Evolutionary conservation across 73 alveolate species (phyloP).

Genomic region (Tetrahymena malaccensis): DNA sequence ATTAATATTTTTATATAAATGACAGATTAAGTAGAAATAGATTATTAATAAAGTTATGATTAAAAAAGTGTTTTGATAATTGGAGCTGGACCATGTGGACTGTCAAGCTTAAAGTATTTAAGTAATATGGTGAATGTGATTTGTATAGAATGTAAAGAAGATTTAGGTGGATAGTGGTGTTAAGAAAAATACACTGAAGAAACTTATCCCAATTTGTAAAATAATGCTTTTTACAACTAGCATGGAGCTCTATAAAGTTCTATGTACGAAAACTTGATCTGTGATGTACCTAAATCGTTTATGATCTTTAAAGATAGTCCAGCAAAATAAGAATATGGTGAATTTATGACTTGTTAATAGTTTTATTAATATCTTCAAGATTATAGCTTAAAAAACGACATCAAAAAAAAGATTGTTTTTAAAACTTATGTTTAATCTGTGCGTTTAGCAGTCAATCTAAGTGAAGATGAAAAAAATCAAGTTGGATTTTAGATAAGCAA

Average conservation of each 20-base stretch:
- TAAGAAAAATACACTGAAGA: not conserved
- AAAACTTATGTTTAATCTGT: not conserved
- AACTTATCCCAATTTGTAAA: not conserved
- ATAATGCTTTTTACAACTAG: not conserved
- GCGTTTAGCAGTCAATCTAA: not conserved
- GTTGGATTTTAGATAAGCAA: not conserved
- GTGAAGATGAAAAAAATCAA: not conserved
- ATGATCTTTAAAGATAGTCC: not conserved
- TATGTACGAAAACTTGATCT: not conserved
- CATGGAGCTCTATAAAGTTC: not conserved
- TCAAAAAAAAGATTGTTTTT: not conserved
- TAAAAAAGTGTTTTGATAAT: not conserved
- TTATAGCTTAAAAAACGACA: not conserved
- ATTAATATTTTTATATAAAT: too few relatives aligned
- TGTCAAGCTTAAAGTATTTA: not conserved
- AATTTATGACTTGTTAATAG: not conserved
- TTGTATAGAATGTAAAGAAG: not conserved
- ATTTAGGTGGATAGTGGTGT: not conserved
- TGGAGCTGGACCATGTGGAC: conserved; percentile 4
- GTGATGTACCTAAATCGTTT: not conserved
- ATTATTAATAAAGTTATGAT: not conserved
- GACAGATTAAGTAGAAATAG: not conserved
- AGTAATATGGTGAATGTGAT: not conserved
- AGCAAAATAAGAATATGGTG: not conserved
- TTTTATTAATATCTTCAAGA: not conserved